Conservation (phyloP, 352 stramenopile genomes). For the Phytophthora constricta region DNA sequence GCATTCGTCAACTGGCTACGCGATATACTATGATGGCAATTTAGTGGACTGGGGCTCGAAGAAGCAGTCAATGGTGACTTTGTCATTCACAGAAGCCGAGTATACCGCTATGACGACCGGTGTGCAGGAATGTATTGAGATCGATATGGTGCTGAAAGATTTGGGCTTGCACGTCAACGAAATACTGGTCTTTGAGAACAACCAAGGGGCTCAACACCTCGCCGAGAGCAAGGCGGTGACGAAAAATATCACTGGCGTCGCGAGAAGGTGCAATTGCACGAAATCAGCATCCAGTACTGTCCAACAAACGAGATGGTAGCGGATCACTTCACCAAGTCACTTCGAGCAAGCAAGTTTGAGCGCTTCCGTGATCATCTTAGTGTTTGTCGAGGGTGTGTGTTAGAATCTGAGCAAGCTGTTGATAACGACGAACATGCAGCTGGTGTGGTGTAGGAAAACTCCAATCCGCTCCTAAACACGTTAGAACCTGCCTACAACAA, state of each 20-base stretch:
- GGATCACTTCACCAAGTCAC: background rate
- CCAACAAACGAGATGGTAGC: background rate
- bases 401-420: no score
- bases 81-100: slow-evolving; percentile 6
- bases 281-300: background rate
- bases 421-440: no score
- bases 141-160: slow-evolving; percentile 3
- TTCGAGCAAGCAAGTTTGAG: background rate
- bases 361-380: background rate
- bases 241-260: background rate
- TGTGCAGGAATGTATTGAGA: slow-evolving; percentile 16
- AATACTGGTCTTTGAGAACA: background rate
- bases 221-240: background rate
- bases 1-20: background rate
- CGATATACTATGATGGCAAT: background rate
- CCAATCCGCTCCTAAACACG: no score
- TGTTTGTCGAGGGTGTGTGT: no score
- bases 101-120: slow-evolving; percentile 4
- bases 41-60: slow-evolving; percentile 12
- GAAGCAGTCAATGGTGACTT: slow-evolving; percentile 17
- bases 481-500: no score
- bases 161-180: background rate
- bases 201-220: background rate
- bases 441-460: no score
- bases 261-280: background rate